Evolutionary conservation across 2,329 filamentous ascomycete species (phyloP).

Genomic region (Arachnomyces sp.): DNA sequence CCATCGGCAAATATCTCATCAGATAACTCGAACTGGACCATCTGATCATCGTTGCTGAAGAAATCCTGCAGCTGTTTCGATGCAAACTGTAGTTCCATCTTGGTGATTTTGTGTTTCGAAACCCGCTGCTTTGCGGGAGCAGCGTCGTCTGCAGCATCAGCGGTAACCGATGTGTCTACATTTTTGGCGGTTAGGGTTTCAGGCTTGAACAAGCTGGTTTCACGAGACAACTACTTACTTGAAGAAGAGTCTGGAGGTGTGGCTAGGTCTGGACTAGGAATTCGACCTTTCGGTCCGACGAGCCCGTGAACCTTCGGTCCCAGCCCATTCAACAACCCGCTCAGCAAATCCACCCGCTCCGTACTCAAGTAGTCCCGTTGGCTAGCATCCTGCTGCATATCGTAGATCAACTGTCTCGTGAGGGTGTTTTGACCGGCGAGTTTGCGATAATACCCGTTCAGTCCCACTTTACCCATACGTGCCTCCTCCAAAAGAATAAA

Average conservation of each 20-base stretch:
- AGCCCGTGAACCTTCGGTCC: conserved; percentile 16
- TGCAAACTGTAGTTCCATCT: conserved; percentile 25
- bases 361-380: conserved; percentile 20
- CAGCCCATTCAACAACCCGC: conserved; percentile 20
- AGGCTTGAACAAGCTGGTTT: too few species aligned
- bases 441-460: conserved; percentile 23
- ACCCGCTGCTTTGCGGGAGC: conserved; percentile 23
- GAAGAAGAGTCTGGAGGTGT: too few species aligned
- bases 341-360: conserved; percentile 19
- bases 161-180: too few species aligned
- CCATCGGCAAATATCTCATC: conserved; percentile 21
- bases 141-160: too few species aligned
- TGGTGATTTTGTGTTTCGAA: conserved; percentile 28
- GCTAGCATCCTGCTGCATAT: conserved; percentile 27
- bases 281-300: too few species aligned
- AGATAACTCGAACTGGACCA: conserved; percentile 22
- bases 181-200: too few species aligned
- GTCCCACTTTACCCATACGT: conserved; percentile 26
- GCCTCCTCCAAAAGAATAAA: conserved; percentile 23
- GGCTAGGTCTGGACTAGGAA: too few species aligned
- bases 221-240: too few species aligned
- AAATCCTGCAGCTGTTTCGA: conserved; percentile 30
- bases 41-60: conserved; percentile 29
- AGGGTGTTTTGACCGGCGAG: conserved; percentile 28
- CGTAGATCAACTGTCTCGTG: conserved; percentile 30